Conservation (phyloP, 164 flowering plant genomes). For the Nymphaea colorata region DNA sequence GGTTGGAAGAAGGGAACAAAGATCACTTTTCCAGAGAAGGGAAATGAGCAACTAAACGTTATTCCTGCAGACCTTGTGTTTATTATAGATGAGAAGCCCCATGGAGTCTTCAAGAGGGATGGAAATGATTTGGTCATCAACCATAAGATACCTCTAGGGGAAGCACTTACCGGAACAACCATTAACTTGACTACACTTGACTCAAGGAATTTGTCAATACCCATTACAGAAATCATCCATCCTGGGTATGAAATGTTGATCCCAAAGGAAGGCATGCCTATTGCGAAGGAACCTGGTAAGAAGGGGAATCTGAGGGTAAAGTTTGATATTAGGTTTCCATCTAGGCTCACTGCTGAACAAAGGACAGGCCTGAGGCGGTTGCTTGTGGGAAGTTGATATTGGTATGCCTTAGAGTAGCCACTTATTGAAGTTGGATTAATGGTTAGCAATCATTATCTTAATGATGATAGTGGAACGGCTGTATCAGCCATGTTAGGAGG, state of each 20-base stretch:
- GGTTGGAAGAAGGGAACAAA: slow-evolving; percentile 99
- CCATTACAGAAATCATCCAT: slow-evolving; percentile 48
- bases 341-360: slow-evolving; percentile 65
- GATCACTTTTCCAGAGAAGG: slow-evolving; percentile 87
- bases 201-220: slow-evolving; percentile 48
- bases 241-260: slow-evolving; percentile 67
- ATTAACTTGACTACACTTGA: slow-evolving; percentile 58
- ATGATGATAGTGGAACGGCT: background rate
- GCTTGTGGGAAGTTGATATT: slow-evolving; percentile 27
- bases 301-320: slow-evolving; percentile 70
- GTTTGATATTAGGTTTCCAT: slow-evolving; percentile 70
- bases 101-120: slow-evolving; percentile 61
- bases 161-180: slow-evolving; percentile 80
- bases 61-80: slow-evolving; percentile 75
- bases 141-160: slow-evolving; percentile 57
- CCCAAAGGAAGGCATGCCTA: slow-evolving; percentile 90
- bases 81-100: slow-evolving; percentile 84
- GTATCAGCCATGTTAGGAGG: background rate
- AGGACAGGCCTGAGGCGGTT: slow-evolving; percentile 57
- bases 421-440: no score
- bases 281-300: slow-evolving; percentile 66
- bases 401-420: background rate
- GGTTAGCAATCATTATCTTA: background rate
- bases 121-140: slow-evolving; percentile 68
- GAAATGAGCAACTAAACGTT: slow-evolving; percentile 58